phyloP scores from a whole-genome alignment of 441 rosid genomes.

The Pelargonium australe region DNA sequence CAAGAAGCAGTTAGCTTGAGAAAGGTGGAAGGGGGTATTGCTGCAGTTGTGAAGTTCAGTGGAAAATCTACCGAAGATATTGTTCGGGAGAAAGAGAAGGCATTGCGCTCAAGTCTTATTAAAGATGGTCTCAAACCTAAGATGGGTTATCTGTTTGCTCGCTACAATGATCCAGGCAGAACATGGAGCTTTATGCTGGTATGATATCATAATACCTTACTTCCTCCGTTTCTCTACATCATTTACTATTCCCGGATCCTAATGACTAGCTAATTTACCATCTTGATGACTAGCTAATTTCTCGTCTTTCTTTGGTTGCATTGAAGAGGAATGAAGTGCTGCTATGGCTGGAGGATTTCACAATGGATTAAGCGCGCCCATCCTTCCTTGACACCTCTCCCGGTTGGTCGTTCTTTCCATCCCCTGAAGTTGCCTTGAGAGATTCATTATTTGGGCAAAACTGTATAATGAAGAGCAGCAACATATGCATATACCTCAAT shows the following conservation, averaged over 20 bases:
- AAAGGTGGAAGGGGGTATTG: constrained; percentile 60
- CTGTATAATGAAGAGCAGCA: too few relatives aligned
- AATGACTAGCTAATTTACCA: neutral
- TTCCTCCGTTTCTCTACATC: too few relatives aligned
- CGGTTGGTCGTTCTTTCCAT: too few relatives aligned
- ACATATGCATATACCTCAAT: too few relatives aligned
- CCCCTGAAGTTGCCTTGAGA: too few relatives aligned
- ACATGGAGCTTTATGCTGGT: constrained; percentile 72
- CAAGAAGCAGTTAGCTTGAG: constrained; percentile 52
- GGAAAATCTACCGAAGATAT: constrained; percentile 72
- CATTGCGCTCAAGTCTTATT: constrained; percentile 41
- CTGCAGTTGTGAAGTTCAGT: constrained; percentile 70
- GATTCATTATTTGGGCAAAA: too few relatives aligned
- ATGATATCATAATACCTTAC: constrained; percentile 21
- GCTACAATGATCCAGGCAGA: constrained; percentile 85
- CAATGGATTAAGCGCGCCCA: constrained; percentile 30
- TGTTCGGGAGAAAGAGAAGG: constrained; percentile 46
- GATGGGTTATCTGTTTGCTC: constrained; percentile 66
- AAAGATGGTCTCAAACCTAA: constrained; percentile 60
- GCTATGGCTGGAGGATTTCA: constrained; percentile 74
- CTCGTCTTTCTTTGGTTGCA: constrained; percentile 1
- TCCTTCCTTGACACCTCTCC: too few relatives aligned
- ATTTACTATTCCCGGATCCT: neutral
- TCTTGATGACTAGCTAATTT: too few relatives aligned
- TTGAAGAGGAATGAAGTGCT: constrained; percentile 81